Base-by-base conservation (phyloP, 2,329 filamentous ascomycete genomes). In the Cercospora citrullina region DNA sequence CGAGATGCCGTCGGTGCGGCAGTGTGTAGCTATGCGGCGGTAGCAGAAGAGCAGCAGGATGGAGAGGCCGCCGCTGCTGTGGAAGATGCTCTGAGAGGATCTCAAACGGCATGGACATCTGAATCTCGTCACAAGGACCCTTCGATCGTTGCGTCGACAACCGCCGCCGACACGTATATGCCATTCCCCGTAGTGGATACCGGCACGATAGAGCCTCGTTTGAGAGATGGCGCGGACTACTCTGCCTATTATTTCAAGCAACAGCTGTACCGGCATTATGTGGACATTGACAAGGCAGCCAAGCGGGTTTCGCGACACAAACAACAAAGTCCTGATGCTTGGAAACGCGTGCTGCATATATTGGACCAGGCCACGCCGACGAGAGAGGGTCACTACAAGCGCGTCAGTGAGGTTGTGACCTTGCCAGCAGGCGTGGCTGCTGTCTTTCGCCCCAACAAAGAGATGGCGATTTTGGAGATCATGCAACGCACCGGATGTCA, bases 401-500 rank as follows among this genome's bases (percentile, higher is more conserved):
- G 70, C n/a, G 69, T 68, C 16, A 58, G 67, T n/a, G 74, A 75
- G 53, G 70, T 63, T 5, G 69, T 75, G 9, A 68, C 60, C 4
- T 51, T 77, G 33, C 74, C 74, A 3, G 48, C 64, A 3, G 71
- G 69, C 7, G 63, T 69, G 21, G 48, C 57, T 14, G 72, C 69
- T 9, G 63, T 64, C 9, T 75, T 76, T 60, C 63, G 61, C n/a
- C 61, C 68, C 7, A 69, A 68, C 61, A 64, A 67, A 2, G 66
- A 66, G 14, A 51, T 68, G 7, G 69, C 69, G 23, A 67, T 76
- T n/a, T 65, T 75, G 26, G 75, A 77, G 45, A 71, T 77, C 12
- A 73, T 74, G 75, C 74, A 73, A 31, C 72, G 74, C n/a, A 77
- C 74, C 5, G 71, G 72, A n/a, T 73, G 74, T 58, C 73, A 76